These are phyloP conservation scores for maize (Zea mays) DNA, from an alignment of 176 grass and related monocot genomes.

Conservation along the genomic window Zm-B73-REFERENCE-NAM-5.0 NC_050101.1:137735501-137736000, in stretches of 20 bases:
- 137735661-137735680: not conserved
- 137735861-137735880: slow-evolving; percentile 21
- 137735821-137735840: not conserved
- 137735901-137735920: not conserved
- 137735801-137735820: not conserved
- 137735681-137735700: slow-evolving; percentile 5
- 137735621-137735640: not conserved
- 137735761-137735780: not conserved
- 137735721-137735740: slow-evolving; percentile 1
- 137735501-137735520: slow-evolving; percentile 68
- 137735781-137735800: not conserved
- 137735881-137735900: slow-evolving; percentile 1
- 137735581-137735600: slow-evolving; percentile 9
- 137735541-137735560: slow-evolving; percentile 41
- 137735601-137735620: slow-evolving; percentile 4
- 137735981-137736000: slow-evolving; percentile 22
- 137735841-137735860: slow-evolving; percentile 1
- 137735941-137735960: not conserved
- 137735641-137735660: slow-evolving; percentile 14
- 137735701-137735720: not conserved
- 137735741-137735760: not conserved
- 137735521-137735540: slow-evolving; percentile 75
- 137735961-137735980: not conserved
- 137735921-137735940: slow-evolving; percentile 21
- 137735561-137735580: slow-evolving; percentile 20